Percentiles rank a stretch among this genome's conserved stretches.
These are phyloP conservation scores for Ceriops decandra DNA, from an alignment of 345 rosid genomes.

Conservation along the genomic window DNA sequence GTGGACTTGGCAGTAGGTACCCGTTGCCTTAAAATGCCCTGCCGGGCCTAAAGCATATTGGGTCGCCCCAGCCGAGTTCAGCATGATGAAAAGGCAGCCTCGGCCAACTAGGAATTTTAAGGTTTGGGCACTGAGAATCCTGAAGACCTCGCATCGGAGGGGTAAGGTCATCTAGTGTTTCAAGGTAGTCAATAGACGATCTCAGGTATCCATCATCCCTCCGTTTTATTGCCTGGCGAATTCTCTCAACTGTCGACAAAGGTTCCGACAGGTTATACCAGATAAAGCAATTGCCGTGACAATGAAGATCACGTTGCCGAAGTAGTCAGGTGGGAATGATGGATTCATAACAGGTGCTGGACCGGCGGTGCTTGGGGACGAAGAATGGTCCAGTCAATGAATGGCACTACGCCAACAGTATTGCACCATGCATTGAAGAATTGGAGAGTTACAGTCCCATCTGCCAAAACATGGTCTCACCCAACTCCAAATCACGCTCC, in stretches of 20 bases:
- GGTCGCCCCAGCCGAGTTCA: slow-evolving; percentile 4
- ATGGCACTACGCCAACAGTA: neutral
- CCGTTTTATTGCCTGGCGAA: neutral
- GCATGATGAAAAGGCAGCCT: neutral
- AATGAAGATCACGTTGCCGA: neutral
- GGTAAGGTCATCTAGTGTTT: neutral
- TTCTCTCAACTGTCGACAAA: neutral
- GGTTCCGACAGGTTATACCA: slow-evolving; percentile 2
- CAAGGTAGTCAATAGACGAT: slow-evolving; percentile 8
- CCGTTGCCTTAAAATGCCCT: neutral
- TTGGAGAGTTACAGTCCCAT: neutral
- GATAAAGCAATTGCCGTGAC: neutral
- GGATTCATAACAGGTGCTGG: neutral
- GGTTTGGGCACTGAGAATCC: neutral
- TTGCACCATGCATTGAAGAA: slow-evolving; percentile 14
- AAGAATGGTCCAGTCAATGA: slow-evolving; percentile 13
- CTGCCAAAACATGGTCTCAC: slow-evolving; percentile 3
- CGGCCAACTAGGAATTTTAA: slow-evolving; percentile 1
- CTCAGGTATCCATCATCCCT: slow-evolving; percentile 17
- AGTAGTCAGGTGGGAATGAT: neutral
- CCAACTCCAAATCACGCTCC: slow-evolving; percentile 10
- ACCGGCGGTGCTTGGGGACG: neutral
- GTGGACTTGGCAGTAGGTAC: neutral
- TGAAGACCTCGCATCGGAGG: neutral
- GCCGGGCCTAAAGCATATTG: neutral